Evolutionary conservation across 805 yeast genomes (phyloP), one percentile per base, ranked within the genome.

Genomic region (Saturnispora mendoncae): DNA sequence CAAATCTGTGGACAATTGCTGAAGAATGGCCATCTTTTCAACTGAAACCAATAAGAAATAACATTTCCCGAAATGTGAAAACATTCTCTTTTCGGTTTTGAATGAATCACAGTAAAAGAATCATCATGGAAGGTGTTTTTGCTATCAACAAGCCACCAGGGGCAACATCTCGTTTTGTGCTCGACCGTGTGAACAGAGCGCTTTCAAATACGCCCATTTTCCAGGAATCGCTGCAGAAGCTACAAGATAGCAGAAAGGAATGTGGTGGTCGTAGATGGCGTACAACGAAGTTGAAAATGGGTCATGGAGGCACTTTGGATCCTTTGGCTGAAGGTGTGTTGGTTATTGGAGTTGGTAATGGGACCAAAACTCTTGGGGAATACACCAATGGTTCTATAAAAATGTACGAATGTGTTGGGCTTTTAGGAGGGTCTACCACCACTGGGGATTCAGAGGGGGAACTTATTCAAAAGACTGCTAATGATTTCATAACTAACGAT

Each of bases 261-360:
- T 58, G 67, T 39, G 69, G 72, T 45, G 70, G 74, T 41, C 72
- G 74, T 44, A 79, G 78, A 51, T 78, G 88, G 26, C 37, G 34
- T 6, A 45, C 48, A 2, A 49, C 32, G 6, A 50, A 49, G 37
- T 33, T 50, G 6, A 92, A 92, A 55, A 81, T 90, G 68, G 99
- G 99, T 1, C 99, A 92, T 60, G 99, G 98, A 15, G 99, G 99
- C 8, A 92, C 99, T 0, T 66, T 92, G 29, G 99, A 92, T 55
- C 97, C 97, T 0, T 62, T 84, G 33, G 99, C 99, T 0, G 78
- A 87, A n/a, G 99, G 99, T 9, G 88, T 90, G 1, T 60, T 84
- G 32, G 90, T 94, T 2, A 69, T 92, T 42, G 99, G 98, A 4
- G 75, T 92, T n/a, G 96, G 96, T 5, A 47, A 68, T 1, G 98